Evolutionary conservation across 1,139 yeast species (phyloP).

Genomic region (Yamadazyma mexicana): DNA sequence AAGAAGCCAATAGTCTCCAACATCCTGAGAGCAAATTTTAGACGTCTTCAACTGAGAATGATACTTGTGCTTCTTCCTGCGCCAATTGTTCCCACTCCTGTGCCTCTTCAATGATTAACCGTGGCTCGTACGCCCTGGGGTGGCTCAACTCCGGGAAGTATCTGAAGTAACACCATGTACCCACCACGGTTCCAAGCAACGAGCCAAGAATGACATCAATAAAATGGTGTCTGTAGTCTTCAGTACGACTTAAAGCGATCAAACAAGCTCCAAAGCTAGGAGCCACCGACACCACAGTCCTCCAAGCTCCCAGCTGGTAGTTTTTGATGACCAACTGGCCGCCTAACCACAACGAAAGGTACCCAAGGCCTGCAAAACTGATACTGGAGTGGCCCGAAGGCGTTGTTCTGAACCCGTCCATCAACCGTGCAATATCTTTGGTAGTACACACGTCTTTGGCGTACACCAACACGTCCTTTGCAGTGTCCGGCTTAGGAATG

Average conservation of each 20-base stretch:
- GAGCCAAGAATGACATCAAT: constrained; percentile 67
- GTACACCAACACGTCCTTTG: constrained; percentile 44
- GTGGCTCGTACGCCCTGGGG: constrained; percentile 25
- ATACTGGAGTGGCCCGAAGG: constrained; percentile 78
- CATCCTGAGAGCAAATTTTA: too few species aligned
- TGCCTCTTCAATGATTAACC: constrained; percentile 12
- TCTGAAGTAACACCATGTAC: constrained; percentile 39
- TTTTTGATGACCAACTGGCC: constrained; percentile 53
- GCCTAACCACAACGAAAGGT: constrained; percentile 59
- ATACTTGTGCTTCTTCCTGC: background rate
- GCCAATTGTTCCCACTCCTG: constrained; percentile 5
- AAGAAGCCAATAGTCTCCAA: too few species aligned
- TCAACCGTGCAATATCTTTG: constrained; percentile 35
- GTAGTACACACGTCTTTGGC: constrained; percentile 68
- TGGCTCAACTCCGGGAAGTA: constrained; percentile 31
- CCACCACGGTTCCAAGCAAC: constrained; percentile 45
- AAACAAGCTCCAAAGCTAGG: constrained; percentile 58
- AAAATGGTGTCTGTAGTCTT: constrained; percentile 80
- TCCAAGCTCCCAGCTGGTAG: constrained; percentile 54
- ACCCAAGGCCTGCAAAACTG: constrained; percentile 67
- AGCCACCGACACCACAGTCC: constrained; percentile 35
- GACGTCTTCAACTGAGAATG: background rate
- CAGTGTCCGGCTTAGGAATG: constrained; percentile 51
- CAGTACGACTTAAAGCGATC: constrained; percentile 70
- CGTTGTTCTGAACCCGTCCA: constrained; percentile 75